Evolutionary conservation across 495 filamentous ascomycete species (phyloP).

Genomic region (Tuber melanosporum): DNA sequence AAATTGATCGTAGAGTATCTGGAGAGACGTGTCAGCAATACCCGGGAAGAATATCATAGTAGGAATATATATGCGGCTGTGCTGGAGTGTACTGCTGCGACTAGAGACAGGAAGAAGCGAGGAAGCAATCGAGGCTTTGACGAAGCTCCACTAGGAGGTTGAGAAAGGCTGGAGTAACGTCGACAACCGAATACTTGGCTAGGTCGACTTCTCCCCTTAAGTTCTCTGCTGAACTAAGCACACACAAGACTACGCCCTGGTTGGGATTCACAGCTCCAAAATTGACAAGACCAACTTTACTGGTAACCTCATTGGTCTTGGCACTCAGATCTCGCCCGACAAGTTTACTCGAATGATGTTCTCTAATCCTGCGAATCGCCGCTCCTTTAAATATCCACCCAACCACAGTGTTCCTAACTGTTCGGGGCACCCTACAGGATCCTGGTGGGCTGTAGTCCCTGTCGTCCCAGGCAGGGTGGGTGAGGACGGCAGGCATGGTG

Average conservation of each 20-base stretch:
- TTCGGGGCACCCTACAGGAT: no score
- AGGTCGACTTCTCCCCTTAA: neutral
- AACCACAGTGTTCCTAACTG: no score
- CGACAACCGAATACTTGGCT: neutral
- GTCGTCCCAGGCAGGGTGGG: no score
- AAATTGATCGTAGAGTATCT: neutral
- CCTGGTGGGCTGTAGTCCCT: no score
- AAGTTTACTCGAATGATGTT: neutral
- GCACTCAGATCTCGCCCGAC: neutral
- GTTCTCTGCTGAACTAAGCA: neutral
- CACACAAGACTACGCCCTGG: neutral
- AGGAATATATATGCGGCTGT: no score
- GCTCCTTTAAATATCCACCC: neutral
- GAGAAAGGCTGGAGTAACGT: neutral
- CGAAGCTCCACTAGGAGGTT: neutral
- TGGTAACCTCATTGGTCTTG: neutral
- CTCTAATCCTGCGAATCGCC: neutral
- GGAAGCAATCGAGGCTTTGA: neutral
- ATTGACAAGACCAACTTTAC: neutral
- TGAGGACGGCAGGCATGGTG: no score
- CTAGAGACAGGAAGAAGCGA: no score
- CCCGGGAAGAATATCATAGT: no score
- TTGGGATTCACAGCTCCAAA: neutral
- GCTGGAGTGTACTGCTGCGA: no score
- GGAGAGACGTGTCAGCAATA: neutral